Conservation (phyloP, 768 basidiomycete species). For the Rhodotorula toruloides region DNA sequence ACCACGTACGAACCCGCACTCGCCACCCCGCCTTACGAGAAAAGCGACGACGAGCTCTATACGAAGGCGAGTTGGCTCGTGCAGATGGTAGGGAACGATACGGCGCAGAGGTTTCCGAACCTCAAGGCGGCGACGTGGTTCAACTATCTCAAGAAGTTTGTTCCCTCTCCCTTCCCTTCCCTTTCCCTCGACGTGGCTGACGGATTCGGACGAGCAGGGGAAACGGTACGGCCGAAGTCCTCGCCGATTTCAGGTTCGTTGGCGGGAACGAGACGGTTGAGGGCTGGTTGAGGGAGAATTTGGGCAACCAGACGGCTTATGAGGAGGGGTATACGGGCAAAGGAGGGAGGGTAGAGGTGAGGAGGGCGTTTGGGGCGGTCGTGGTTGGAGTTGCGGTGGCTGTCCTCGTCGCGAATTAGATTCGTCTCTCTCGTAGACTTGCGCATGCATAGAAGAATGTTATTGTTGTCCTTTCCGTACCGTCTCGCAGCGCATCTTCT, state of each 20-base stretch:
- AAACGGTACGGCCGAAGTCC: constrained; percentile 1
- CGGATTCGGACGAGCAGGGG: not conserved
- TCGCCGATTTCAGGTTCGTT: constrained; percentile 28
- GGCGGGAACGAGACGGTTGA: constrained; percentile 26
- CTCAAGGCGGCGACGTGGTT: constrained; percentile 18
- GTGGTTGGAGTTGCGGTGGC: no score
- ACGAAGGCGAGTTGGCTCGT: constrained; percentile 35
- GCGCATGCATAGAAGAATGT: no score
- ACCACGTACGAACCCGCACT: constrained; percentile 2
- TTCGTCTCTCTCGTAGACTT: no score
- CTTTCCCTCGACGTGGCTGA: not conserved
- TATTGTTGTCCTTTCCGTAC: no score
- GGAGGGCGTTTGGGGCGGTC: not conserved
- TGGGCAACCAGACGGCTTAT: constrained; percentile 19
- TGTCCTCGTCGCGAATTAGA: no score
- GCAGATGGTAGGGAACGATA: constrained; percentile 24
- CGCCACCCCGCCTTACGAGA: constrained; percentile 6
- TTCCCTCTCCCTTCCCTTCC: not conserved
- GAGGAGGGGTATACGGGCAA: constrained; percentile 6
- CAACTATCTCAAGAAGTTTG: constrained; percentile 33
- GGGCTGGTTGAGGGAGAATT: constrained; percentile 17
- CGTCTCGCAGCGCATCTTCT: no score
- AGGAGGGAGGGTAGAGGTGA: no score
- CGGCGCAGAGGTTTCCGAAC: constrained; percentile 25
- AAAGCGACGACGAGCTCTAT: constrained; percentile 29